phyloP scores from a whole-genome alignment of 1,284 basidiomycete species.

The Heliocybe sulcata region DNA sequence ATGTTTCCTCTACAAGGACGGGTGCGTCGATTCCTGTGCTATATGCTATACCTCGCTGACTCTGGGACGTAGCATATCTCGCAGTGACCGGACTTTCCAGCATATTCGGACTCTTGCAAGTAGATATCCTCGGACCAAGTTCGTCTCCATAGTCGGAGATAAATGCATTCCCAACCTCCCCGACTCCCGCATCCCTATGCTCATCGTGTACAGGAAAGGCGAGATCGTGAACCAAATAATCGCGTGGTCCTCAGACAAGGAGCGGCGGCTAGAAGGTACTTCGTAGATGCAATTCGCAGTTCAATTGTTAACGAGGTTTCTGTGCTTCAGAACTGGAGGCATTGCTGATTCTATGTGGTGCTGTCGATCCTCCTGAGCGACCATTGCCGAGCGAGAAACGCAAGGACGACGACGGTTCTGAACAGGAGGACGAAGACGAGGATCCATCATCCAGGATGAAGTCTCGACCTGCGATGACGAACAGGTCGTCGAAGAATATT shows the following conservation, averaged over 20 bases:
- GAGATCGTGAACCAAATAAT: slow-evolving; percentile 84
- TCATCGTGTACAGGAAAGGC: slow-evolving; percentile 90
- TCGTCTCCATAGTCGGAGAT: slow-evolving; percentile 91
- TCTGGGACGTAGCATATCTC: slow-evolving; percentile 49
- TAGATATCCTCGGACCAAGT: slow-evolving; percentile 88
- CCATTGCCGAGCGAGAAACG: slow-evolving; percentile 30
- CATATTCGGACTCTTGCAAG: slow-evolving; percentile 73
- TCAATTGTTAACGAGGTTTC: slow-evolving; percentile 3
- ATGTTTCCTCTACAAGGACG: slow-evolving; percentile 87
- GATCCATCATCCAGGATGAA: slow-evolving; percentile 41
- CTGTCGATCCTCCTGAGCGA: slow-evolving; percentile 33
- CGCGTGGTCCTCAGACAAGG: slow-evolving; percentile 73
- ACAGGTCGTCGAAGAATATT: slow-evolving; percentile 50
- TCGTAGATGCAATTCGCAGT: slow-evolving; percentile 5
- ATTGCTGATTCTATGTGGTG: slow-evolving; percentile 53
- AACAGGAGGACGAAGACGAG: slow-evolving; percentile 39
- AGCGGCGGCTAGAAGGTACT: slow-evolving; percentile 77
- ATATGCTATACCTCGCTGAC: not conserved
- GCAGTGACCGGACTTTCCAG: slow-evolving; percentile 70
- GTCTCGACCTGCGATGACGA: slow-evolving; percentile 51
- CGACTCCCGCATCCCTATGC: slow-evolving; percentile 85
- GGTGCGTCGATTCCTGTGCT: slow-evolving; percentile 38
- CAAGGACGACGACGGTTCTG: slow-evolving; percentile 23
- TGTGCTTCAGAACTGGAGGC: slow-evolving; percentile 58
- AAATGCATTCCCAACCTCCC: slow-evolving; percentile 97